Percentiles rank a stretch among this genome's conserved stretches.
phyloP scores from a whole-genome alignment of 805 yeast species.

The Ogataea angusta region DNA sequence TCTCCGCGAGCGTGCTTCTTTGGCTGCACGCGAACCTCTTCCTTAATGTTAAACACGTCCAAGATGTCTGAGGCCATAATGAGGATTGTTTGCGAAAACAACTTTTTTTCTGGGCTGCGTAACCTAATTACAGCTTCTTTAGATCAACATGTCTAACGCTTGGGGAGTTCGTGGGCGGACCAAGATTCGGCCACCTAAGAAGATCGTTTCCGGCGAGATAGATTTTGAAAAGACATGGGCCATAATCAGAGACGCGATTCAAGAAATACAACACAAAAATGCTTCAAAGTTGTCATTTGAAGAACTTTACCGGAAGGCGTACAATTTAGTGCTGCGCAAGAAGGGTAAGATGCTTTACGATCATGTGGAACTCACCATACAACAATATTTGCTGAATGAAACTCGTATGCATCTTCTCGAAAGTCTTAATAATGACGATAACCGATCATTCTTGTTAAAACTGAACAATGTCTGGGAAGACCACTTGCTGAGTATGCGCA shows the following conservation, averaged over 20 bases:
- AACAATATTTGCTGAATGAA: constrained; percentile 40
- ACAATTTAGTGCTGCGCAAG: constrained; percentile 68
- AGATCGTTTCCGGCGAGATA: constrained; percentile 37
- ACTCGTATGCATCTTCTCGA: constrained; percentile 20
- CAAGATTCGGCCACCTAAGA: constrained; percentile 66
- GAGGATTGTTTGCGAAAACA: constrained; percentile 6
- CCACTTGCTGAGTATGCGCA: constrained; percentile 67
- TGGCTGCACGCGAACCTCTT: constrained; percentile 36
- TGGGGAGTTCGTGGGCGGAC: constrained; percentile 32
- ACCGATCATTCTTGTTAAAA: constrained; percentile 30
- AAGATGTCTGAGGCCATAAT: constrained; percentile 55
- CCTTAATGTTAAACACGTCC: constrained; percentile 70
- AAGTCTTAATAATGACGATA: constrained; percentile 15
- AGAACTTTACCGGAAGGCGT: constrained; percentile 75
- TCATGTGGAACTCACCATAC: constrained; percentile 49
- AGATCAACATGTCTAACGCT: constrained; percentile 9
- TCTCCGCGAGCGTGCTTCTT: constrained; percentile 23
- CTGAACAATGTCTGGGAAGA: constrained; percentile 60
- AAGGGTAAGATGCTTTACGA: constrained; percentile 64
- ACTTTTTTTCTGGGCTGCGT: constrained; percentile 13
- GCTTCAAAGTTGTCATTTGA: constrained; percentile 78
- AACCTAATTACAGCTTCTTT: constrained; percentile 3
- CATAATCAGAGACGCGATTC: constrained; percentile 61
- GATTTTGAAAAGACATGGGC: constrained; percentile 70
- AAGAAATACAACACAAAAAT: constrained; percentile 66